These are phyloP conservation scores for Endotrypanum monterogeii DNA, from an alignment of 208 protist species.

Conservation along the genomic window DNA sequence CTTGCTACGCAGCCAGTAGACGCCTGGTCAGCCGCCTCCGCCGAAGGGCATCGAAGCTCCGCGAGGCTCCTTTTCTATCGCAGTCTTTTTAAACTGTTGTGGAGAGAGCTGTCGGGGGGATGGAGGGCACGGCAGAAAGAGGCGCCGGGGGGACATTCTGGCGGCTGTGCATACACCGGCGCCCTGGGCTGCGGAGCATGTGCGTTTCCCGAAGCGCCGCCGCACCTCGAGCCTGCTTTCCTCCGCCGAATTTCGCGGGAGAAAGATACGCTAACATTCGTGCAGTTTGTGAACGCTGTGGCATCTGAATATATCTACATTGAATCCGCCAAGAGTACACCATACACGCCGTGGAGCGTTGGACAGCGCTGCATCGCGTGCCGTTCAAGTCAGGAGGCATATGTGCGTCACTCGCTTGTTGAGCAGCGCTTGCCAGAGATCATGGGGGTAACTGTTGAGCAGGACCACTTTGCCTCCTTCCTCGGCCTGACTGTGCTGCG, in stretches of 20 bases:
- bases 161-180: slow-evolving; percentile 3
- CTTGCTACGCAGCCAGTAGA: slow-evolving; percentile 89
- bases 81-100: slow-evolving; percentile 72
- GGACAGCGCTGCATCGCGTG: slow-evolving; percentile 45
- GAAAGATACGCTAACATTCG: slow-evolving; percentile 68
- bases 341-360: slow-evolving; percentile 39
- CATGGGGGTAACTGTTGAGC: slow-evolving; percentile 38
- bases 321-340: slow-evolving; percentile 29
- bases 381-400: slow-evolving; percentile 42
- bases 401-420: slow-evolving; percentile 21
- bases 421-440: slow-evolving; percentile 21
- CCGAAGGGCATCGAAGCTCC: slow-evolving; percentile 72
- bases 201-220: slow-evolving; percentile 22
- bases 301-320: slow-evolving; percentile 62
- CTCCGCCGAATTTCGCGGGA: slow-evolving; percentile 62
- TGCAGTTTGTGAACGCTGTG: slow-evolving; percentile 42
- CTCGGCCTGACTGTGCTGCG: slow-evolving; percentile 83
- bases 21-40: slow-evolving; percentile 67
- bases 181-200: neutral
- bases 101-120: slow-evolving; percentile 31
- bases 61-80: slow-evolving; percentile 79
- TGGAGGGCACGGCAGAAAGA: slow-evolving; percentile 18
- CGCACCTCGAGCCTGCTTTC: slow-evolving; percentile 80
- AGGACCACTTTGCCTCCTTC: slow-evolving; percentile 64
- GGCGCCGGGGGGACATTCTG: neutral